Conservation (phyloP, 179 eudicot species). For the Beta macrorhiza region DNA sequence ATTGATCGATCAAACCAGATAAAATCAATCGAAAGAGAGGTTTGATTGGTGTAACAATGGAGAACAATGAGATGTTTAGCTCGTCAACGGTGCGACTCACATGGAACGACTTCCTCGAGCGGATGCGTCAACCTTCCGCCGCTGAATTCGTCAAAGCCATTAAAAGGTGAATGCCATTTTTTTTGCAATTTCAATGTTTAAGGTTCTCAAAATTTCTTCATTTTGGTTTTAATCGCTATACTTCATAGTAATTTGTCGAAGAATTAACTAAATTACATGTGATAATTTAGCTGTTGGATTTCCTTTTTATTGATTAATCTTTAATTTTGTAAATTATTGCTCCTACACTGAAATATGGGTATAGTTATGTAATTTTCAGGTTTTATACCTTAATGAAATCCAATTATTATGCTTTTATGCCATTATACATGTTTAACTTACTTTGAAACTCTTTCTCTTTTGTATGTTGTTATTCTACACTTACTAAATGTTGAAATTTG, state of each 20-base stretch:
- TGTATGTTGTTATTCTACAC: too few relatives aligned
- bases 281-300: neutral
- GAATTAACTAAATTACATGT: neutral
- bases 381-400: too few relatives aligned
- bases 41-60: constrained; percentile 38
- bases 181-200: neutral
- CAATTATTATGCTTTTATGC: too few relatives aligned
- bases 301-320: neutral
- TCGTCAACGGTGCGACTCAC: constrained; percentile 84
- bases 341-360: too few relatives aligned
- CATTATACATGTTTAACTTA: too few relatives aligned
- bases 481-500: neutral
- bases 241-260: neutral
- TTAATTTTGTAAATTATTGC: neutral
- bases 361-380: too few relatives aligned
- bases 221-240: neutral
- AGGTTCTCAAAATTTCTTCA: neutral
- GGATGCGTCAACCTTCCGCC: constrained; percentile 98
- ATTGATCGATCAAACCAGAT: constrained; percentile 2
- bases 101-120: constrained; percentile 96
- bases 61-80: constrained; percentile 64
- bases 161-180: constrained; percentile 53
- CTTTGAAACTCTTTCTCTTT: too few relatives aligned
- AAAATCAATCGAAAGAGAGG: neutral
- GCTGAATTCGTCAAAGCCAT: constrained; percentile 92